Evolutionary conservation across 345 rosid species (phyloP).

Genomic region (Psidium guajava): DNA sequence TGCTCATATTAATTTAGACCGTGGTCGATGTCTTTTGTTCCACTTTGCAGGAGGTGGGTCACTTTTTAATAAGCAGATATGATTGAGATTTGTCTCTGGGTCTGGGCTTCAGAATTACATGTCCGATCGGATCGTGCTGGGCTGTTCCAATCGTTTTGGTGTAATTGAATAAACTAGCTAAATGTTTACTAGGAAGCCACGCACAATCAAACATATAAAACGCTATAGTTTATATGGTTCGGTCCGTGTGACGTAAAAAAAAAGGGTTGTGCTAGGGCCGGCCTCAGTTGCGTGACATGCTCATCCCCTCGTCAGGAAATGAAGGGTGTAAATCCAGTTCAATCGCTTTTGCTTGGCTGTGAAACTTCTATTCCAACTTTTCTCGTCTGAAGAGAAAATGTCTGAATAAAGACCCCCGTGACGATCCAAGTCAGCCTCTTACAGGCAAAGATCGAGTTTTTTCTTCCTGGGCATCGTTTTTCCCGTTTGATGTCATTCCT

Average conservation of each 20-base stretch:
- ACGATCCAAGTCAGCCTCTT: neutral
- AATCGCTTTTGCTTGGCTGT: neutral
- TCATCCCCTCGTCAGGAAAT: neutral
- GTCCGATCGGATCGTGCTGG: neutral
- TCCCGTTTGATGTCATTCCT: neutral
- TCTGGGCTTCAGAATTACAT: neutral
- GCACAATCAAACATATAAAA: neutral
- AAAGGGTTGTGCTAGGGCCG: neutral
- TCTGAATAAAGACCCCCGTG: neutral
- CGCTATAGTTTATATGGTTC: neutral
- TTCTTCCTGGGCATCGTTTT: neutral
- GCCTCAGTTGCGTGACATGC: neutral
- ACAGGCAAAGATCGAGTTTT: neutral
- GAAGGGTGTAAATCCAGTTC: neutral
- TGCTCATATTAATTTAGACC: neutral
- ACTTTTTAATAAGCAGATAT: neutral
- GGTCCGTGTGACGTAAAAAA: neutral
- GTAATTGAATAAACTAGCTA: neutral
- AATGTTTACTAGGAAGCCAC: neutral
- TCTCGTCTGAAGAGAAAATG: neutral
- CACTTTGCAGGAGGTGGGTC: neutral
- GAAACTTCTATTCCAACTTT: neutral
- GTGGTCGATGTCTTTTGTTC: neutral
- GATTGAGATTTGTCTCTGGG: neutral
- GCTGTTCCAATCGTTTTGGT: neutral